A percentile compares a stretch with the other conserved stretches of the same genome.
These are phyloP conservation scores for Suillus subaureus DNA, from an alignment of 768 basidiomycete species.

Conservation along the genomic window DNA sequence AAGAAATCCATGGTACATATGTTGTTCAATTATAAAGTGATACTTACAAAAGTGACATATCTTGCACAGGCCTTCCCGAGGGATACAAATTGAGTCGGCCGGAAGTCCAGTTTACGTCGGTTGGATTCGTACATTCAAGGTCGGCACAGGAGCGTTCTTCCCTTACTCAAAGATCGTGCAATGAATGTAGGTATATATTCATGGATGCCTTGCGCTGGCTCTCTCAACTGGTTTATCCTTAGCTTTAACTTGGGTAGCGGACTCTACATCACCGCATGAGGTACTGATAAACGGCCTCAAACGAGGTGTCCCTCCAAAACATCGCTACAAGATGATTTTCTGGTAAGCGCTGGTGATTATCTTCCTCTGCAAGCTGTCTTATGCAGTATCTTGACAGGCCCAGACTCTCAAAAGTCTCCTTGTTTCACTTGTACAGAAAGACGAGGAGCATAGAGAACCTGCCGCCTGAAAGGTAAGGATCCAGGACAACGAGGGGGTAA, in stretches of 20 bases:
- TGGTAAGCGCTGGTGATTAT: conserved; percentile 43
- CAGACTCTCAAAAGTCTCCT: conserved; percentile 50
- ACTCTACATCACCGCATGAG: conserved; percentile 49
- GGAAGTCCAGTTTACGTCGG: conserved; percentile 55
- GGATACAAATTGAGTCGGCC: conserved; percentile 56
- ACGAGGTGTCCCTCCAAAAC: conserved; percentile 75
- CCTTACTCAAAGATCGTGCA: conserved; percentile 51
- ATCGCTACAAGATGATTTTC: conserved; percentile 61
- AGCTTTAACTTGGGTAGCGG: conserved; percentile 77
- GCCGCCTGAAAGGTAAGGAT: conserved; percentile 14
- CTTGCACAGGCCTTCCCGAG: conserved; percentile 43
- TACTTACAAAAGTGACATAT: background rate
- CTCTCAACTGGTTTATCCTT: conserved; percentile 7
- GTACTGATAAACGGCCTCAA: conserved; percentile 79
- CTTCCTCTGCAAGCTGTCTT: background rate
- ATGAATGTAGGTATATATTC: conserved; percentile 57
- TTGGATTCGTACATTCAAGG: conserved; percentile 63
- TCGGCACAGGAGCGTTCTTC: conserved; percentile 16
- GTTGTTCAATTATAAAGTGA: background rate
- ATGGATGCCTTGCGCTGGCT: background rate
- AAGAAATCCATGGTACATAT: conserved; percentile 40
- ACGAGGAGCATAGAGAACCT: conserved; percentile 21
- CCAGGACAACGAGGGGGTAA: background rate
- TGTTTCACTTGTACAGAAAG: conserved; percentile 49
- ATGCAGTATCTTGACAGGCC: conserved; percentile 42